Percentiles rank a stretch among this genome's conserved stretches.
Evolutionary conservation across 768 basidiomycete genomes (phyloP).

Genomic region (Dentipellis sp.): DNA sequence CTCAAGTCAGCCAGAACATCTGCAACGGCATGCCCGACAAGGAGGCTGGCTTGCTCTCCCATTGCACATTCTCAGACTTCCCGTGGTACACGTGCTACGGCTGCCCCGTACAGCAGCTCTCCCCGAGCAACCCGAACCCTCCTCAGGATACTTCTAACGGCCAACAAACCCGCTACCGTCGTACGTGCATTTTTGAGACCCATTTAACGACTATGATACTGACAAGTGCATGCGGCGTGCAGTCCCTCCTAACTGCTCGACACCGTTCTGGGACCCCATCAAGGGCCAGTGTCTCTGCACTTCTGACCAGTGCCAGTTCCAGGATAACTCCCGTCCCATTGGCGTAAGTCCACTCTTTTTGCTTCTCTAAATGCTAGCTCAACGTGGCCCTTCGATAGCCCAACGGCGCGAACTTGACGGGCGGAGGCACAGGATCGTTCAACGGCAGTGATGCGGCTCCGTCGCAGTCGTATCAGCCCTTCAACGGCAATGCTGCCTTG

Average conservation of each 20-base stretch:
- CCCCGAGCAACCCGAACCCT: conserved; percentile 57
- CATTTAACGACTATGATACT: background rate
- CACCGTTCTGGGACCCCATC: conserved; percentile 77
- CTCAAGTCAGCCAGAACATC: conserved; percentile 49
- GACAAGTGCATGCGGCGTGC: background rate
- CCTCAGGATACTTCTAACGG: conserved; percentile 41
- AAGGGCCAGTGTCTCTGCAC: conserved; percentile 54
- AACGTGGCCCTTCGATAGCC: conserved; percentile 28
- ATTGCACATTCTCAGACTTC: conserved; percentile 64
- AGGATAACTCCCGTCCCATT: conserved; percentile 53
- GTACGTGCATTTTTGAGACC: conserved; percentile 28
- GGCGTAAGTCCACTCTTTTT: conserved; percentile 35
- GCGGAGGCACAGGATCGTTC: conserved; percentile 49
- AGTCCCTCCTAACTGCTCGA: conserved; percentile 68
- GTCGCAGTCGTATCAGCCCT: conserved; percentile 6
- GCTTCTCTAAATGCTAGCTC: background rate
- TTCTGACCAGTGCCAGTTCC: conserved; percentile 46
- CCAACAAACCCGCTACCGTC: conserved; percentile 38
- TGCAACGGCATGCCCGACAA: conserved; percentile 73
- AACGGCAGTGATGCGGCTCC: background rate
- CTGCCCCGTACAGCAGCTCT: conserved; percentile 49
- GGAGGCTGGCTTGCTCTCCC: conserved; percentile 48
- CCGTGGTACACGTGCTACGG: conserved; percentile 80
- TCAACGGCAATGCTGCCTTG: conserved; percentile 12
- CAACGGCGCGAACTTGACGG: conserved; percentile 62